Evolutionary conservation across 495 filamentous ascomycete genomes (phyloP).

Genomic region (Xylaria acuta): DNA sequence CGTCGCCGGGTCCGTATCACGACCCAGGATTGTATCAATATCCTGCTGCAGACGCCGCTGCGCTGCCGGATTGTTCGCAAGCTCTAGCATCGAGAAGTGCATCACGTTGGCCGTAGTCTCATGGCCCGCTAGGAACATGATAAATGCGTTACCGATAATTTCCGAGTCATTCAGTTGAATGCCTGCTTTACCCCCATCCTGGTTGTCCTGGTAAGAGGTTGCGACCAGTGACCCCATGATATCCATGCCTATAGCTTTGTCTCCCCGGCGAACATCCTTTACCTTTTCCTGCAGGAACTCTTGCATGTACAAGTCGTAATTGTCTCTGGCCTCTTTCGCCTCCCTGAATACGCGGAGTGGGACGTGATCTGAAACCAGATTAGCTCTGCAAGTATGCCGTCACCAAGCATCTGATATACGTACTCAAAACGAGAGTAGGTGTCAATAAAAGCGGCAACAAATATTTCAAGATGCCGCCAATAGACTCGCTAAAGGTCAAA

Average conservation of each 20-base stretch:
- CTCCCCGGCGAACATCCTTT: constrained; percentile 53
- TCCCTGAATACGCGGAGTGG: constrained; percentile 58
- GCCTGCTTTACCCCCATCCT: constrained; percentile 27
- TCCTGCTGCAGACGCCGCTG: constrained; percentile 68
- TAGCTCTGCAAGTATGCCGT: not conserved
- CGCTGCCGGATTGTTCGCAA: constrained; percentile 63
- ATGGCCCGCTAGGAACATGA: constrained; percentile 75
- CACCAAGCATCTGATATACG: not conserved
- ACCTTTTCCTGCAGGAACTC: constrained; percentile 65
- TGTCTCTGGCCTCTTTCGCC: constrained; percentile 58
- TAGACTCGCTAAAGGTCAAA: constrained; percentile 64
- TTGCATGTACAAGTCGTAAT: constrained; percentile 69
- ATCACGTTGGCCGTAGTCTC: constrained; percentile 73
- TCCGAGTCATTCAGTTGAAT: constrained; percentile 59
- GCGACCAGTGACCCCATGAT: constrained; percentile 66
- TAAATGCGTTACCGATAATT: constrained; percentile 73
- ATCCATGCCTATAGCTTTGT: constrained; percentile 62
- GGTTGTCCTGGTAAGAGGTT: constrained; percentile 47
- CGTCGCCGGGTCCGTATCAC: constrained; percentile 51
- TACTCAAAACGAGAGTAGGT: constrained; percentile 53
- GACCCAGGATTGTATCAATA: constrained; percentile 61
- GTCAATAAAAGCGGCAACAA: constrained; percentile 61
- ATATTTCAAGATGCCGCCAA: constrained; percentile 58
- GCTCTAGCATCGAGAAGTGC: constrained; percentile 65
- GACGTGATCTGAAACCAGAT: constrained; percentile 39